Base-by-base conservation (phyloP, 352 stramenopile genomes). In the Globisporangium mamillatum region DNA sequence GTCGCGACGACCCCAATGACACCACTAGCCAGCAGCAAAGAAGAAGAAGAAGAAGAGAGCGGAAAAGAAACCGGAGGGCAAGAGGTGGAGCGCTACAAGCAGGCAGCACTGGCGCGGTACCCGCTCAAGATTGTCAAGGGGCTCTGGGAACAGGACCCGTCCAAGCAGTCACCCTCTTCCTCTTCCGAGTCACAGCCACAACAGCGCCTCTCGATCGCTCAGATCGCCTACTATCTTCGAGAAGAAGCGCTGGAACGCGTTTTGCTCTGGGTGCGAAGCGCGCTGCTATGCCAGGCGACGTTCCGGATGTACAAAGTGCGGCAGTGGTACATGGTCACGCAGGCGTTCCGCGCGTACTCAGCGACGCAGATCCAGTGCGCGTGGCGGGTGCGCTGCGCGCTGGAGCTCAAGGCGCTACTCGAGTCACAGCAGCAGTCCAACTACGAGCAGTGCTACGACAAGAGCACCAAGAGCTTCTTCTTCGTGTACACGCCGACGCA, bases 391-490 rank as follows among this genome's bases (percentile, higher is more conserved):
- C 68, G 70, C 24, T 64, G 57, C 16, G 88, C 80, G 16, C 67
- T 77, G 4, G 79, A 82, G 58, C 7, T 67, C 16, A 71, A 71
- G 24, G 70, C 75, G 1, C 64, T 87, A 16, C 73, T 92, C 20
- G 67, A 80, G 29, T 85, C 76, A 62, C 84, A 95, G 73, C 84
- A 88, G 64, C 73, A 73, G 27, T 88, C 84, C 10, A 71, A 79
- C 57, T 95, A 92, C 63, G 84, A 93, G 38, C 82, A 94, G 70
- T 72, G 78, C 24, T 79, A 79, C 50, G 86, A 92, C 60, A 76
- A 80, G 58, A 63, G 71, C 48, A 86, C 78, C 6, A 67, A 76
- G 63, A 75, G 67, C 9, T 89, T 92, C 52, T 93, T 75, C 70
- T 92, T 81, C 38, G 72, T 92, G 9, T 91, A 93, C 69, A 76